Evolutionary conservation across 345 rosid genomes (phyloP), one percentile per base, ranked within the genome.

Genomic region (Eucalyptus erythrocorys): DNA sequence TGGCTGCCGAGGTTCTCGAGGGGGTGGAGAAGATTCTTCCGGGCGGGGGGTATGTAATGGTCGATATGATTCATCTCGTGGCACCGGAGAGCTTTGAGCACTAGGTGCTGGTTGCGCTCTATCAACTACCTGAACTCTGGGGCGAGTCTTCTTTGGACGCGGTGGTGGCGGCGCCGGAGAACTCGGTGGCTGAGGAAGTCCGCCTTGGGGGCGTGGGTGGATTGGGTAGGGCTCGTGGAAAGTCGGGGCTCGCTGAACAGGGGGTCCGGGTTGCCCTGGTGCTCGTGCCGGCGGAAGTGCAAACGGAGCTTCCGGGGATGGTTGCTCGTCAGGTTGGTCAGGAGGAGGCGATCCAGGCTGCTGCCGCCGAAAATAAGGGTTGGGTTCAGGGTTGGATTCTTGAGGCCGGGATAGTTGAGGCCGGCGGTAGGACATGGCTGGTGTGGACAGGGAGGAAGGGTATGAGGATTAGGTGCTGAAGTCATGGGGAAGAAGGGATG

Each of bases 341-440:
- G 13, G 48, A 48, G 85, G 66, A 27, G 30, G 88, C n/a, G 26
- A 7, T 55, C 15, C 68, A 1, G 10, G 13, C 32, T 66, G 13
- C 5, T 2, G 32, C 37, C 1, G 37, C 24, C 4, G 34, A 53
- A 96, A 93, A 89, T 95, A 90, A 49, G 98, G 98, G 92, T 96
- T 97, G 87, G 95, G 94, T 85, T 96, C 98, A 49, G 98, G 98
- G 92, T 96, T 97, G 87, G 95, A 94, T 85, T 96, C 98, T 9
- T 15, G 85, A 88, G 79, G 92, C 42, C 48, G 88, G 90, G 91
- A n/a, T n/a, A n/a, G n/a, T 9, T 15, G 85, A 88, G 79, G 92
- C 42, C 48, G 88, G 90, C 91, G 66, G 49, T 6, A 11, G 49
- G 14, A 66, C 85, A 42, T 87, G 48, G 48, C 89, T 57, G 76